Percentiles rank a stretch among this genome's conserved stretches.
phyloP scores from a whole-genome alignment of 78 protist genomes.

The Mantamonas sphyraenae region DNA sequence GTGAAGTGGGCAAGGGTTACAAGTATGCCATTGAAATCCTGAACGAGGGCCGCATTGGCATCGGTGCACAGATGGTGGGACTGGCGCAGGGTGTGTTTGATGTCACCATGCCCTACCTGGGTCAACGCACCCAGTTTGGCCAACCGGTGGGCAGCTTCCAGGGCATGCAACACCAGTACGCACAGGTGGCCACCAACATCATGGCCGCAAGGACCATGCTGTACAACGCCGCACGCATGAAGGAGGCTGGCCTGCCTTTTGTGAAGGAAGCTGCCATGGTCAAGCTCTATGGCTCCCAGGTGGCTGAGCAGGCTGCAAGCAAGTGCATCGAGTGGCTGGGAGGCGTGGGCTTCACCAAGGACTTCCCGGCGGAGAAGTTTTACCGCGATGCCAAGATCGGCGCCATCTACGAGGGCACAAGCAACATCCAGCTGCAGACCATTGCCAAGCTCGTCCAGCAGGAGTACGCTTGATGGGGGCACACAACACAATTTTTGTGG shows the following conservation, averaged over 20 bases:
- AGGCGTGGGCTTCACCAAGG: conserved; percentile 60
- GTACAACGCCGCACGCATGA: conserved; percentile 45
- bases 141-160: conserved; percentile 29
- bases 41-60: conserved; percentile 61
- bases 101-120: conserved; percentile 22
- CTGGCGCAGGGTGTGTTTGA: conserved; percentile 62
- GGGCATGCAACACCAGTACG: conserved; percentile 60
- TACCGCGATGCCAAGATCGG: conserved; percentile 61
- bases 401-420: conserved; percentile 55
- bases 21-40: conserved; percentile 44
- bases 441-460: conserved; percentile 36
- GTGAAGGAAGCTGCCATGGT: conserved; percentile 59
- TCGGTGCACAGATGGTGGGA: conserved; percentile 62
- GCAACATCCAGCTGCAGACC: conserved; percentile 50
- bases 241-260: conserved; percentile 25
- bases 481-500: no score
- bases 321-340: conserved; percentile 49
- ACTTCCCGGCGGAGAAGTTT: conserved; percentile 41
- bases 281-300: conserved; percentile 36
- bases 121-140: conserved; percentile 42
- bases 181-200: conserved; percentile 27
- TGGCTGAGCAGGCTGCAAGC: conserved; percentile 31
- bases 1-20: conserved; percentile 47
- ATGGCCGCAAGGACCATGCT: conserved; percentile 37
- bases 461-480: not conserved